Evolutionary conservation across 176 grass and related monocot genomes (phyloP), one percentile per base, ranked within the genome.

Genomic region (Bonia amplexicaulis): DNA sequence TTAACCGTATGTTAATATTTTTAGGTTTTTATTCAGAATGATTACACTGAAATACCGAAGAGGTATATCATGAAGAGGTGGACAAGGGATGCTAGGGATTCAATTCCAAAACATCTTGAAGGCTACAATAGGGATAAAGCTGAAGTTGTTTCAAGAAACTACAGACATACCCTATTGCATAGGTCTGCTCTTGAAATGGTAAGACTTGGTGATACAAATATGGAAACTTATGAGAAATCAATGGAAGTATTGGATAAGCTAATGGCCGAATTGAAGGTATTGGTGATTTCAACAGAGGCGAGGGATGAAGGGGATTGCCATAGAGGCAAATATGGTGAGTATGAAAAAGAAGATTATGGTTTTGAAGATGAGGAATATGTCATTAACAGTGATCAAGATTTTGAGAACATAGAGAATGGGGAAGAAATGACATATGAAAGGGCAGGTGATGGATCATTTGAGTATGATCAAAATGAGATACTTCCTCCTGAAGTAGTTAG

Each of bases 51-150:
- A 11, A 31, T 78, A 17, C 76, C 33, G 1, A 7, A 47, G 1
- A 45, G 20, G 41, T 63, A 78, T 46, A 25, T 78, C 1, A 26
- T 47, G 6, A 78, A 78, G 39, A 78, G 76, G n/a, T 78, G 76
- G 58, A 78, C 76, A 0, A 78, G 33, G 4, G 23, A 13, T 46
- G 57, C 58, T 1, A 15, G 58, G 6, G 6, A 64, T 19, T 29
- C 7, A 4, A 20, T 78, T 0, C 41, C 40, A 9, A 33, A 47
- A 0, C 22, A 78, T 2, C 0, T 78, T 0, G 13, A 10, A 6
- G 76, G 23, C 5, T 78, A 19, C 7, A 5, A 2, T 1, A 46
- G 27, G 5, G 75, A 62, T 4, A 78, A 27, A 4, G 55, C 44
- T 19, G 55, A 17, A 62, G 7, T 9, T 2, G 16, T 23, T 0